Conservation (phyloP, 2,329 filamentous ascomycete genomes). For the Xylaria sp. region DNA sequence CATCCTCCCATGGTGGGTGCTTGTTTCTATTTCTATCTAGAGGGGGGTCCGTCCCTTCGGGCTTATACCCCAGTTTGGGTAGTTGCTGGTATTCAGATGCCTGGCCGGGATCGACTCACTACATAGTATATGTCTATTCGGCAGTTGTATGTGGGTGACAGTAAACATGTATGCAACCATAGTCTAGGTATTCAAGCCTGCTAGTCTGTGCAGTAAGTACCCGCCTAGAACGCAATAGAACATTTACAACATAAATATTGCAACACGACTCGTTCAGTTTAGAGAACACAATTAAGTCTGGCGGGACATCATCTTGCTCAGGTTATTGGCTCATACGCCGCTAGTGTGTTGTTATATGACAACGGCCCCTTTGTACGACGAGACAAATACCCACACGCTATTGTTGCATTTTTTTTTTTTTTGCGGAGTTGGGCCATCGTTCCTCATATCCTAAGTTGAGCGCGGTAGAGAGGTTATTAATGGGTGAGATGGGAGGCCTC, state of each 20-base stretch:
- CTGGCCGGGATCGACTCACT: conserved; percentile 22
- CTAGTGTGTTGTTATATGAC: conserved; percentile 4
- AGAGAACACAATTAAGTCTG: conserved; percentile 17
- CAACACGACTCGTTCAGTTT: conserved; percentile 13
- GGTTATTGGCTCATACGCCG: conserved; percentile 11
- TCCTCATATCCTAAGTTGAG: conserved; percentile 11
- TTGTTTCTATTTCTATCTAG: conserved; percentile 36
- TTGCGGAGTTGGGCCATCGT: background rate
- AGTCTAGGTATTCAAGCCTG: conserved; percentile 16
- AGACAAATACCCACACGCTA: conserved; percentile 7
- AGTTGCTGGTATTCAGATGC: conserved; percentile 24
- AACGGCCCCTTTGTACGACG: conserved; percentile 5
- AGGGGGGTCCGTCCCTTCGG: conserved; percentile 22
- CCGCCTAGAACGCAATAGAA: conserved; percentile 20
- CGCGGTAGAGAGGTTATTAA: conserved; percentile 22
- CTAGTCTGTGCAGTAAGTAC: conserved; percentile 7
- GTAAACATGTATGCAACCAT: background rate
- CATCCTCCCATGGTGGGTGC: conserved; percentile 12
- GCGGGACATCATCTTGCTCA: conserved; percentile 11
- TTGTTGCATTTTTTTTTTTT: background rate
- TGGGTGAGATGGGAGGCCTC: conserved; percentile 41
- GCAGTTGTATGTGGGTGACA: conserved; percentile 27
- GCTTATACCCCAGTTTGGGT: conserved; percentile 36
- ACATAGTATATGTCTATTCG: conserved; percentile 15
- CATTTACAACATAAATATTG: conserved; percentile 10